phyloP scores from a whole-genome alignment of 352 stramenopile species.

The Nothophytophthora sp. region DNA sequence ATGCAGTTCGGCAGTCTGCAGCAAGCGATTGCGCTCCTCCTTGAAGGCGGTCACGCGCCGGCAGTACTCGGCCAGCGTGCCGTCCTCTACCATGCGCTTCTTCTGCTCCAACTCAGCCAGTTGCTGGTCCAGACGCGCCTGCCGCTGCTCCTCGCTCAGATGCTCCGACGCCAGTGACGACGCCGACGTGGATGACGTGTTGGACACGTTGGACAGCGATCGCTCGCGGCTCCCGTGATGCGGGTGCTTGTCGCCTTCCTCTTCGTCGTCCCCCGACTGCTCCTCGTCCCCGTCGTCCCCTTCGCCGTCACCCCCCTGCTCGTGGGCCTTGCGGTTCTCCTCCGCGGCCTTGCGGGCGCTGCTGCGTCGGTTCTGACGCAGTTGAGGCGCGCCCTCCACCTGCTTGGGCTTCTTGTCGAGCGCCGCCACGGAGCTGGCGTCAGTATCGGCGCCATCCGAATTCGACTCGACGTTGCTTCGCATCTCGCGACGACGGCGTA shows the following conservation, averaged over 20 bases:
- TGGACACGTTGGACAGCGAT: slow-evolving; percentile 71
- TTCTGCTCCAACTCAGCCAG: slow-evolving; percentile 81
- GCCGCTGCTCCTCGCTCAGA: slow-evolving; percentile 35
- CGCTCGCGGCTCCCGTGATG: slow-evolving; percentile 42
- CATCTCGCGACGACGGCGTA: slow-evolving; percentile 36
- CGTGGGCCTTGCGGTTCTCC: slow-evolving; percentile 14
- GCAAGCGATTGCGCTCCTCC: slow-evolving; percentile 70
- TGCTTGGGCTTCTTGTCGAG: too few relatives aligned
- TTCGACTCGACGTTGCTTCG: slow-evolving; percentile 32
- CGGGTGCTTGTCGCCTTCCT: slow-evolving; percentile 23
- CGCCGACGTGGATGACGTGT: slow-evolving; percentile 49
- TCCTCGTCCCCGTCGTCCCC: slow-evolving; percentile 31
- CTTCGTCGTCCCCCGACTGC: slow-evolving; percentile 21
- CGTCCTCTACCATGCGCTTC: slow-evolving; percentile 83
- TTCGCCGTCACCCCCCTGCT: slow-evolving; percentile 5
- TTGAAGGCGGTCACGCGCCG: slow-evolving; percentile 85
- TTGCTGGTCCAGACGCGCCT: slow-evolving; percentile 47
- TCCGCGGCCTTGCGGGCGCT: slow-evolving; percentile 26
- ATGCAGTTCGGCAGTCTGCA: slow-evolving; percentile 78
- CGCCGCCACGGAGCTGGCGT: slow-evolving; percentile 58
- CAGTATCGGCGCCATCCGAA: slow-evolving; percentile 65
- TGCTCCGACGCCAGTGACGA: slow-evolving; percentile 53
- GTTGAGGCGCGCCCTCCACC: slow-evolving; percentile 3
- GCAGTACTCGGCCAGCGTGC: slow-evolving; percentile 80
- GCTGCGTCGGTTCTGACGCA: slow-evolving; percentile 20